A percentile compares a stretch with the other conserved stretches of the same genome.
Conservation (phyloP, 2,329 filamentous ascomycete genomes). For the Arthrinium phaeospermum region DNA sequence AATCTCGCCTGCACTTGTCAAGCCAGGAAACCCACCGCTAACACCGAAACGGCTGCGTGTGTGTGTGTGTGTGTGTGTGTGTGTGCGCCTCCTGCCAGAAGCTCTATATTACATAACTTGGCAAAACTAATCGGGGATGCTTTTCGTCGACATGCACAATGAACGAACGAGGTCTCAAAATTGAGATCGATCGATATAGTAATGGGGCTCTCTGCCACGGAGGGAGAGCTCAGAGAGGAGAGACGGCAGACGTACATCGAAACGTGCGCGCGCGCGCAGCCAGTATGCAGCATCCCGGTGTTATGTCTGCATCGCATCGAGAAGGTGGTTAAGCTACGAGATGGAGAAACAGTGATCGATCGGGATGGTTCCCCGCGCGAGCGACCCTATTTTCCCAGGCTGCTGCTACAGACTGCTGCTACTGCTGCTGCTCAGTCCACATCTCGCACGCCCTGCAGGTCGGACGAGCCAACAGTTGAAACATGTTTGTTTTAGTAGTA, state of each 20-base stretch:
- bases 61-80: background rate
- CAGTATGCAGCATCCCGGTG: background rate
- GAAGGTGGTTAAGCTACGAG: background rate
- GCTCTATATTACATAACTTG: background rate
- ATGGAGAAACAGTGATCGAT: background rate
- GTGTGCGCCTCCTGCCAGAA: background rate
- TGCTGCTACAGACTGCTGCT: background rate
- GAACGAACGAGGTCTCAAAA: slow-evolving; percentile 5
- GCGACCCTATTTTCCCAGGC: background rate
- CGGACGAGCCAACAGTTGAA: slow-evolving; percentile 6
- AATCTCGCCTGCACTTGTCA: background rate
- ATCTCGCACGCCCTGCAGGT: background rate
- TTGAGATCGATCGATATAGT: background rate
- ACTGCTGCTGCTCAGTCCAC: background rate
- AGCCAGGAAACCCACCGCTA: background rate
- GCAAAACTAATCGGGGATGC: background rate
- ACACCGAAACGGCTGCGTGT: background rate
- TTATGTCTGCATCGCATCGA: slow-evolving; percentile 8
- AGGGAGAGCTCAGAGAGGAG: background rate
- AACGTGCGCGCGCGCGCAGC: background rate
- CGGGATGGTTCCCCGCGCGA: background rate
- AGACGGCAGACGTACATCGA: background rate
- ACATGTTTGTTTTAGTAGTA: background rate
- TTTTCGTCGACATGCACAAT: slow-evolving; percentile 1
- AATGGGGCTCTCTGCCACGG: background rate